These are phyloP conservation scores for Nicotiana knightiana DNA, from an alignment of 257 asterid species.

Conservation along the genomic window DNA sequence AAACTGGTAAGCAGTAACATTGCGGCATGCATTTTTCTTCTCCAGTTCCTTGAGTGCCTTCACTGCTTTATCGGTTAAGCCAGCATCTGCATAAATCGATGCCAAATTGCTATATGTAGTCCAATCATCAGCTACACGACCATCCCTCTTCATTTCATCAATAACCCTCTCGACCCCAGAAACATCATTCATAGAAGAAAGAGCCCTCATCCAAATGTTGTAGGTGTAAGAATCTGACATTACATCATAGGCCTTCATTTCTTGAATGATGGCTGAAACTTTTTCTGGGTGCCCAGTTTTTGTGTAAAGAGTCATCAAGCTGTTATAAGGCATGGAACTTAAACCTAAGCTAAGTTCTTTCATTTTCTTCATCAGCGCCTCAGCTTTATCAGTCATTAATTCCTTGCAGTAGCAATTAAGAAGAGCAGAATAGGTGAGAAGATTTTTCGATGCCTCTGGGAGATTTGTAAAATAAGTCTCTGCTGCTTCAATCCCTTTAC, in stretches of 20 bases:
- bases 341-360: slow-evolving; percentile 73
- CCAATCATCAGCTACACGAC: slow-evolving; percentile 84
- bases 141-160: slow-evolving; percentile 95
- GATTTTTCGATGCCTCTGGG: slow-evolving; percentile 71
- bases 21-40: slow-evolving; percentile 48
- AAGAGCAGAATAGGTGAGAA: slow-evolving; percentile 79
- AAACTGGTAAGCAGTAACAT: slow-evolving; percentile 66
- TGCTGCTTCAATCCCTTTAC: slow-evolving; percentile 59
- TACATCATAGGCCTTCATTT: slow-evolving; percentile 68
- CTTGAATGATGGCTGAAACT: slow-evolving; percentile 67
- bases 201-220: slow-evolving; percentile 95
- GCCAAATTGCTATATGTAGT: slow-evolving; percentile 92
- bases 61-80: slow-evolving; percentile 64
- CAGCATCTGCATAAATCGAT: slow-evolving; percentile 77
- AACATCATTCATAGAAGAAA: slow-evolving; percentile 66
- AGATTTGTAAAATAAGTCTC: slow-evolving; percentile 65
- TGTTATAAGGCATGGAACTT: slow-evolving; percentile 80
- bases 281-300: slow-evolving; percentile 48
- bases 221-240: slow-evolving; percentile 69
- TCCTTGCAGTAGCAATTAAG: slow-evolving; percentile 84
- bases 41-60: slow-evolving; percentile 83
- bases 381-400: slow-evolving; percentile 64
- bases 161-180: slow-evolving; percentile 80
- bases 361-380: slow-evolving; percentile 68
- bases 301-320: slow-evolving; percentile 74